phyloP scores from a whole-genome alignment of 2,329 filamentous ascomycete genomes.

The Aspergillus sp. region DNA sequence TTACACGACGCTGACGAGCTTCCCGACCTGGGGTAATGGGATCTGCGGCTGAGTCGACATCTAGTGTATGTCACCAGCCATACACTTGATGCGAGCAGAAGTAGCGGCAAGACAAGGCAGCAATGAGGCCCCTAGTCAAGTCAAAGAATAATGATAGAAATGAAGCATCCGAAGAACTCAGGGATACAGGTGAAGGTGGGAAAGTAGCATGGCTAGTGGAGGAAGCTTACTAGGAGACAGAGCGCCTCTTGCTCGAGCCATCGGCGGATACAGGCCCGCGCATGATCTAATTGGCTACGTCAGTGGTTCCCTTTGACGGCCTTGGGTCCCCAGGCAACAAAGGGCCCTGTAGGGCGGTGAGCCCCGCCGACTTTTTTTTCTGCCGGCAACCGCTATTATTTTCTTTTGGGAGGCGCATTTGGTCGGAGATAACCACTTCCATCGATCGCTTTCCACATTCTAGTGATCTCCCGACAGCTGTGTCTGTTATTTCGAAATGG shows the following conservation, averaged over 20 bases:
- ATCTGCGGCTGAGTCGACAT: conserved; percentile 44
- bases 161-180: conserved; percentile 15
- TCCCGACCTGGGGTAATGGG: conserved; percentile 44
- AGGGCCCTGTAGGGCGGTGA: conserved; percentile 26
- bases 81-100: conserved; percentile 30
- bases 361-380: conserved; percentile 29
- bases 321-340: conserved; percentile 20
- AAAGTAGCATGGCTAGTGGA: conserved; percentile 12
- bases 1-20: conserved; percentile 50
- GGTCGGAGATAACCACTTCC: background rate
- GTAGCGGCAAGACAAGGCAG: conserved; percentile 8
- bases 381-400: conserved; percentile 28
- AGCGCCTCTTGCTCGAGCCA: conserved; percentile 20
- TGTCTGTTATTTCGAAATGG: conserved; percentile 29
- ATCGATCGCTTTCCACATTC: background rate
- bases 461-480: background rate
- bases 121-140: conserved; percentile 6
- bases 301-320: conserved; percentile 24
- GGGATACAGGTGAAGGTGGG: conserved; percentile 19
- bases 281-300: conserved; percentile 42
- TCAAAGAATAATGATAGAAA: background rate
- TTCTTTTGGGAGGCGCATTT: conserved; percentile 6
- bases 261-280: conserved; percentile 21
- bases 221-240: conserved; percentile 13
- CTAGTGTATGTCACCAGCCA: conserved; percentile 40